Base-by-base conservation (phyloP, 2,329 filamentous ascomycete genomes). In the Beauveria australis region DNA sequence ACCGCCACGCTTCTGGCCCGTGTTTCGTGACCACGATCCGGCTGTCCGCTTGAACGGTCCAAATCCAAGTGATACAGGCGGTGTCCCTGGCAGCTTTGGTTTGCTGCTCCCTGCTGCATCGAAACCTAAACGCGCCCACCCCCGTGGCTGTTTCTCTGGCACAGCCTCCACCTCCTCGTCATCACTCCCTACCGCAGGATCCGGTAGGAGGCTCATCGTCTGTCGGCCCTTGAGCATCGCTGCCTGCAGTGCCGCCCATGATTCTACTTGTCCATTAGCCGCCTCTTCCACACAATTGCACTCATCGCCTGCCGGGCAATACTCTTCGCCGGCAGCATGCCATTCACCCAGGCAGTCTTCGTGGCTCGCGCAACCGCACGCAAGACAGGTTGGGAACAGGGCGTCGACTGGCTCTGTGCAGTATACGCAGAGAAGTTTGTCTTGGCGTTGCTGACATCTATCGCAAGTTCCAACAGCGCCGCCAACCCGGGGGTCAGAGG, bases 221-320 rank as follows among this genome's bases (percentile, higher is more conserved):
- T 68, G 61, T 14, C 62, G 64, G 0, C 68, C 68, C 63, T 72
- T 76, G 58, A 72, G 67, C 70, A 76, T 70, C 12, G 71, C 73
- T 7, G 71, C 72, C 40, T 72, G 70, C 0, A 76, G 66, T 3
- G 82, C 83, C 0, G 80, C 79, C 81, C 84, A 86, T 22, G 81
- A 83, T 69, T 87, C 85, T 9, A 87, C 79, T 46, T 83, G 76
- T 1, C 82, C 84, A 52, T 75, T 78, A 61, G 74, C 76, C 1
- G 84, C 83, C 63, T 86, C 80, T 16, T 80, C 76, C 0, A 80
- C 76, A 65, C 85, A 88, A 62, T 82, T 76, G 67, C 85, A 88
- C 67, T 87, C 85, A 66, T 87, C 85, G 1, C 84, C 85, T 0
- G 83, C 84, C 0, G 85, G 83, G 60, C 85, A 88, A 52, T 79